Percentiles rank a stretch among this genome's conserved stretches.
phyloP scores from a whole-genome alignment of 2,329 filamentous ascomycete species.

The Xylariales sp. region DNA sequence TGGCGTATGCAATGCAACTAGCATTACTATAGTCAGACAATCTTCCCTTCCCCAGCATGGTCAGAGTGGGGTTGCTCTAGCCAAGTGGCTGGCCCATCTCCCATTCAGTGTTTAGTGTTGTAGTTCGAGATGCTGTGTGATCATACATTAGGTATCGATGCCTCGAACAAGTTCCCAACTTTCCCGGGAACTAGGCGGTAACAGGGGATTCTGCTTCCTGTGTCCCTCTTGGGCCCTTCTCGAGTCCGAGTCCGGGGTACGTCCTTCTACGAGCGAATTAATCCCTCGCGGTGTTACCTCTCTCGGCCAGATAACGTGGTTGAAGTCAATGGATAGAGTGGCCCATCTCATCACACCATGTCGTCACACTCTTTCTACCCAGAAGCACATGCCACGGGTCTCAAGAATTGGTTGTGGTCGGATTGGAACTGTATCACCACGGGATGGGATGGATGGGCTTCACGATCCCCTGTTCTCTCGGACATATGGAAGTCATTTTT shows the following conservation, averaged over 20 bases:
- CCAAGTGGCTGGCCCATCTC: slow-evolving; percentile 13
- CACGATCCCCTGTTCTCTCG: slow-evolving; percentile 17
- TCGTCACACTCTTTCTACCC: slow-evolving; percentile 21
- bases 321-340: slow-evolving; percentile 12
- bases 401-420: slow-evolving; percentile 11
- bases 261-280: slow-evolving; percentile 15
- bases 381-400: slow-evolving; percentile 15
- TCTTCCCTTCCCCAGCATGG: slow-evolving; percentile 31
- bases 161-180: slow-evolving; percentile 5
- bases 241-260: neutral
- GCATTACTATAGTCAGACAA: slow-evolving; percentile 32
- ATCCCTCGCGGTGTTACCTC: neutral
- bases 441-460: slow-evolving; percentile 11
- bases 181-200: neutral
- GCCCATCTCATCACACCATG: slow-evolving; percentile 19
- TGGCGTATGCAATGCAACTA: slow-evolving; percentile 40
- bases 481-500: slow-evolving; percentile 6
- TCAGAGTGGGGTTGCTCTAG: slow-evolving; percentile 33
- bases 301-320: slow-evolving; percentile 18
- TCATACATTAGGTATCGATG: neutral
- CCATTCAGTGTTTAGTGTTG: slow-evolving; percentile 1
- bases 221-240: neutral
- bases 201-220: neutral
- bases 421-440: slow-evolving; percentile 21
- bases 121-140: slow-evolving; percentile 12